A percentile compares a stretch with the other conserved stretches of the same genome.
phyloP scores from a whole-genome alignment of 2,329 filamentous ascomycete genomes.

The Volutella citrinella region DNA sequence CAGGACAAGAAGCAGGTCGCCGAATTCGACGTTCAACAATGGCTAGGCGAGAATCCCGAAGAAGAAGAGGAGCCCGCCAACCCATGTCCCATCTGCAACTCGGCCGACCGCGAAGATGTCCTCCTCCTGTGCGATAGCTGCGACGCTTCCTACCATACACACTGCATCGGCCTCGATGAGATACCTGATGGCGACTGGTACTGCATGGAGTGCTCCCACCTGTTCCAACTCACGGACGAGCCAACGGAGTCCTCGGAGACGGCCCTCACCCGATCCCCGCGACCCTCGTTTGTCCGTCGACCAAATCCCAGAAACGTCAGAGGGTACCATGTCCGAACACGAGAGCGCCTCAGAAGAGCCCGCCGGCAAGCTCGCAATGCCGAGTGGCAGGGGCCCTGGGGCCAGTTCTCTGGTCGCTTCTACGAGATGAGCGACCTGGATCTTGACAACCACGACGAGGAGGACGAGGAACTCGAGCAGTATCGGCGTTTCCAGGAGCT shows the following conservation, averaged over 20 bases:
- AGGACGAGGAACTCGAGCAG: conserved; percentile 70
- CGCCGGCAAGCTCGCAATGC: conserved; percentile 65
- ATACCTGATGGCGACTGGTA: conserved; percentile 83
- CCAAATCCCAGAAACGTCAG: conserved; percentile 31
- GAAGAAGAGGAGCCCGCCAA: conserved; percentile 65
- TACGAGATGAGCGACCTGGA: conserved; percentile 53
- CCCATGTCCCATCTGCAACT: conserved; percentile 82
- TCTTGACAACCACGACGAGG: conserved; percentile 39
- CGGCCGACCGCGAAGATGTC: conserved; percentile 76
- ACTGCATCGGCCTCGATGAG: conserved; percentile 79
- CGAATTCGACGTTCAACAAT: conserved; percentile 77
- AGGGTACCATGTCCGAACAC: conserved; percentile 47
- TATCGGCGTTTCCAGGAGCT: conserved; percentile 53
- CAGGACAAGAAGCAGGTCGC: conserved; percentile 85
- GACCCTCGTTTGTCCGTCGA: conserved; percentile 27
- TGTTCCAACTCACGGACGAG: conserved; percentile 38
- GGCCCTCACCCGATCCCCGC: conserved; percentile 30
- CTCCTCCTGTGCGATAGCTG: conserved; percentile 90
- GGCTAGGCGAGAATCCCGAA: conserved; percentile 70
- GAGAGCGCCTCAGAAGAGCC: conserved; percentile 54
- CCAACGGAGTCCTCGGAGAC: conserved; percentile 31
- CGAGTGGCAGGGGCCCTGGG: conserved; percentile 89
- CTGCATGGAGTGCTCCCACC: conserved; percentile 74
- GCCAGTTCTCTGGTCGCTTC: conserved; percentile 57
- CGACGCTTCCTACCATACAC: conserved; percentile 84